These are phyloP conservation scores for Acorus calamus DNA, from an alignment of 106 monocot species.

Conservation along the genomic window DNA sequence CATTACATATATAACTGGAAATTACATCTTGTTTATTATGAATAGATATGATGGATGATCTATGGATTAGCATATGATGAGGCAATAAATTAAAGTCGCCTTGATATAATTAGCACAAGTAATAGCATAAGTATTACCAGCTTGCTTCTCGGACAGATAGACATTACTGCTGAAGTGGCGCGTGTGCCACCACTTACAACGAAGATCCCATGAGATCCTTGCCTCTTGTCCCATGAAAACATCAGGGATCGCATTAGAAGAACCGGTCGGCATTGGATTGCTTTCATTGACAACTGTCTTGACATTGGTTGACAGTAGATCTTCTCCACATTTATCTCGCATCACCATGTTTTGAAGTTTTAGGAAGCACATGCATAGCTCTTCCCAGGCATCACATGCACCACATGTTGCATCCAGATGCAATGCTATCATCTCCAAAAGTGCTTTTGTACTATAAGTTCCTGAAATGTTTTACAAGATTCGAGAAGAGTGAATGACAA, in stretches of 20 bases:
- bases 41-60: no score
- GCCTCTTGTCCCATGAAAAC: constrained; percentile 13
- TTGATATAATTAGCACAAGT: no score
- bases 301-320: constrained; percentile 29
- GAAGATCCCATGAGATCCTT: constrained; percentile 35
- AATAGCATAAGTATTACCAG: no score
- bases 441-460: constrained; percentile 26
- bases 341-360: constrained; percentile 12
- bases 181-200: constrained; percentile 55
- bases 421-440: constrained; percentile 52
- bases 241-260: constrained; percentile 15
- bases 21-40: no score
- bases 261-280: no score
- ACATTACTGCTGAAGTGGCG: constrained; percentile 41
- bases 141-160: constrained; percentile 22
- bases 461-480: constrained; percentile 35
- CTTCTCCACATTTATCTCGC: constrained; percentile 24
- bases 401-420: constrained; percentile 55
- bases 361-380: constrained; percentile 49
- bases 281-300: background rate
- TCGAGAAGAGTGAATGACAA: no score
- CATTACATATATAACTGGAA: no score
- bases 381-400: constrained; percentile 40
- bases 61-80: no score
- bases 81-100: no score